Conservation (phyloP, 202 grass and related monocot genomes). For the Carex arenaria region DNA sequence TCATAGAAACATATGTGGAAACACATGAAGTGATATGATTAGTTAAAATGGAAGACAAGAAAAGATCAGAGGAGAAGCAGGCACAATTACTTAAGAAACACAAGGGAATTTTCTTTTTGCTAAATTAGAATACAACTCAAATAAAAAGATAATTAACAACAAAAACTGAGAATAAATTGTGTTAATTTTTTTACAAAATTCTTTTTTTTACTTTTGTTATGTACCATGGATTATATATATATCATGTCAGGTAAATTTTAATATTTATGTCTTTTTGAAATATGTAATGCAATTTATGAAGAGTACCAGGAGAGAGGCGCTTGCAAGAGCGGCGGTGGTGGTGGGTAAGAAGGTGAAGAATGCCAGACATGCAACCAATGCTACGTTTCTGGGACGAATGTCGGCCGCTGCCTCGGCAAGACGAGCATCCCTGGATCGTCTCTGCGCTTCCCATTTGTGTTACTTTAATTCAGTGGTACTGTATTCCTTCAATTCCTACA, state of each 20-base stretch:
- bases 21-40: too few relatives aligned
- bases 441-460: slow-evolving; percentile 22
- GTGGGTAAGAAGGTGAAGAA: slow-evolving; percentile 71
- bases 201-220: background rate
- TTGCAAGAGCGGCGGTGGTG: slow-evolving; percentile 66
- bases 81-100: background rate
- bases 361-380: slow-evolving; percentile 81
- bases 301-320: slow-evolving; percentile 58
- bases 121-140: background rate
- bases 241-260: background rate
- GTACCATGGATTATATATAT: background rate
- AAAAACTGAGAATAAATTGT: background rate
- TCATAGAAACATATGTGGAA: background rate
- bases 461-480: background rate
- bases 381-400: slow-evolving; percentile 25
- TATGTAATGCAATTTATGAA: background rate
- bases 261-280: background rate
- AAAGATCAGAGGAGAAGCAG: background rate
- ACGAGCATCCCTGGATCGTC: slow-evolving; percentile 23
- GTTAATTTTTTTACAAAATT: background rate
- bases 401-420: slow-evolving; percentile 26
- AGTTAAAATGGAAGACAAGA: background rate
- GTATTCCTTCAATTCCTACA: background rate
- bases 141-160: background rate
- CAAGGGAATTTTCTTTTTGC: background rate